Conservation (phyloP, 306 rosid genomes). For the Castanea sativa region DNA sequence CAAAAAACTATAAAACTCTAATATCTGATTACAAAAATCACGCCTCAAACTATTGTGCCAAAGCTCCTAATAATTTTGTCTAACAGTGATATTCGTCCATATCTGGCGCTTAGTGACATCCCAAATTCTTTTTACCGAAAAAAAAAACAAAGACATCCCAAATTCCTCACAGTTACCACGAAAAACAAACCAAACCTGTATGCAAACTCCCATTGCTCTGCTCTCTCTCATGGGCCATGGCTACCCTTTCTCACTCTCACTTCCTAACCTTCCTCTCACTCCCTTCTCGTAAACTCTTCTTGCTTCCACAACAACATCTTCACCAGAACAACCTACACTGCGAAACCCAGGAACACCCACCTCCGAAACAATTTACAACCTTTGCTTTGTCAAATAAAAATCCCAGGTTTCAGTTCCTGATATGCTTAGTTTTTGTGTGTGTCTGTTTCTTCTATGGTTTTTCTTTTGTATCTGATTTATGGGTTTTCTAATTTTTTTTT, state of each 20-base stretch:
- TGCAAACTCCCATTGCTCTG: neutral
- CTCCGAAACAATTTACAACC: conserved; percentile 12
- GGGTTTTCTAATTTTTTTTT: neutral
- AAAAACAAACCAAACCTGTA: neutral
- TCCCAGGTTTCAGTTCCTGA: conserved; percentile 30
- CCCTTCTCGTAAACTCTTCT: conserved; percentile 29
- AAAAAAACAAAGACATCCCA: too few relatives aligned
- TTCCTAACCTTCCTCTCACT: conserved; percentile 18
- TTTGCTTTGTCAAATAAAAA: conserved; percentile 38
- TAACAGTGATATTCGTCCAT: too few relatives aligned
- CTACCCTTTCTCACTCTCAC: conserved; percentile 31
- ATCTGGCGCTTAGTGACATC: too few relatives aligned
- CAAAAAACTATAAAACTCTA: too few relatives aligned
- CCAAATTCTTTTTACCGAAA: too few relatives aligned
- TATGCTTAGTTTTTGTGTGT: neutral
- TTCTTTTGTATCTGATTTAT: neutral
- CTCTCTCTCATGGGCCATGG: conserved; percentile 46
- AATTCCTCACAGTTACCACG: neutral
- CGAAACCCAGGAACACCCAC: conserved; percentile 11
- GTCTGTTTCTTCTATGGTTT: neutral
- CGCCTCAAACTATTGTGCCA: too few relatives aligned
- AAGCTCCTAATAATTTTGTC: too few relatives aligned
- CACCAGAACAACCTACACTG: conserved; percentile 3
- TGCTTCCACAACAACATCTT: conserved; percentile 24
- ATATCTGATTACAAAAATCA: too few relatives aligned